These are phyloP conservation scores for Aspergillus bombycis DNA, from an alignment of 2,329 filamentous ascomycete species.

Conservation along the genomic window DNA sequence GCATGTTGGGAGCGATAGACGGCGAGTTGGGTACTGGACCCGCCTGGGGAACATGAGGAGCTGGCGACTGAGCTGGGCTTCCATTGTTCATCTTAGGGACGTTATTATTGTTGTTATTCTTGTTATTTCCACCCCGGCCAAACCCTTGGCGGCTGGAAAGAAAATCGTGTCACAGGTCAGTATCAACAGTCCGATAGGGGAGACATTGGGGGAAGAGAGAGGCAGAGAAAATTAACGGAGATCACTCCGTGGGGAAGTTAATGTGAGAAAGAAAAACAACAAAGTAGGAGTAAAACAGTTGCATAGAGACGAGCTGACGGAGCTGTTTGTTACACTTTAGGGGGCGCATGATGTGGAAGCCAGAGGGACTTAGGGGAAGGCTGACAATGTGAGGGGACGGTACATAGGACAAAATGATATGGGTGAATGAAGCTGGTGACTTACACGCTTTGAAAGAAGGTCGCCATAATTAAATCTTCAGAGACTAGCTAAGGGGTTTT, in stretches of 20 bases:
- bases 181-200: conserved; percentile 18
- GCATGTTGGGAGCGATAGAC: conserved; percentile 42
- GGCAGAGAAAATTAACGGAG: background rate
- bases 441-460: conserved; percentile 56
- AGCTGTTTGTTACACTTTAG: conserved; percentile 1
- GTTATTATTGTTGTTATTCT: conserved; percentile 41
- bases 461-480: conserved; percentile 43
- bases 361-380: conserved; percentile 26
- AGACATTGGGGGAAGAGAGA: conserved; percentile 15
- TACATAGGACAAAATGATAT: conserved; percentile 17
- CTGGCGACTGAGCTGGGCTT: conserved; percentile 33
- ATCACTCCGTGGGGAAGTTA: background rate
- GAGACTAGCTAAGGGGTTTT: background rate
- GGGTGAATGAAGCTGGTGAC: conserved; percentile 26
- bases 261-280: conserved; percentile 12
- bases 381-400: conserved; percentile 22
- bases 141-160: conserved; percentile 51
- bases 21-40: conserved; percentile 42
- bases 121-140: conserved; percentile 52
- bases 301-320: background rate
- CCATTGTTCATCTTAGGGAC: conserved; percentile 44
- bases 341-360: conserved; percentile 8
- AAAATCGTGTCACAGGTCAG: conserved; percentile 31
- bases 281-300: background rate
- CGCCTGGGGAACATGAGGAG: conserved; percentile 33